A percentile compares a stretch with the other conserved stretches of the same genome.
Evolutionary conservation across 192 early-diverging fungal species (phyloP).

Genomic region (Chytriomyces sp.): DNA sequence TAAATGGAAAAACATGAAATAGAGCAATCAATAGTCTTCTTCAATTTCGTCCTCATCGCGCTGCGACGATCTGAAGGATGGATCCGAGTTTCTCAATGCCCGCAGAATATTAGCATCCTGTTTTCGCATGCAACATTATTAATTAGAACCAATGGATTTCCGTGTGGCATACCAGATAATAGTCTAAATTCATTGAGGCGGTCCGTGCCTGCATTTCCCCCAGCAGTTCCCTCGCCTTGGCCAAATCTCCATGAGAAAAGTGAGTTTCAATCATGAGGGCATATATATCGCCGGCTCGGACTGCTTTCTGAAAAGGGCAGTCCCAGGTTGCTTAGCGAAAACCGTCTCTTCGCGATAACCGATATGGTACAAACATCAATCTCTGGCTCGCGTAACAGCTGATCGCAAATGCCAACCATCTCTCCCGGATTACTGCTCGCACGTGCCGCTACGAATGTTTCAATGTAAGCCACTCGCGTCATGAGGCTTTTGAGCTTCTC

Average conservation of each 20-base stretch:
- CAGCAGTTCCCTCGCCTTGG: conserved; percentile 39
- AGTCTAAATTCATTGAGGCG: conserved; percentile 38
- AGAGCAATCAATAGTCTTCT: conserved; percentile 23
- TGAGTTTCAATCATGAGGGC: conserved; percentile 54
- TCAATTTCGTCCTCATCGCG: conserved; percentile 26
- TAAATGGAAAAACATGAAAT: not conserved
- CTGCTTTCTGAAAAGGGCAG: conserved; percentile 31
- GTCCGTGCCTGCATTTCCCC: conserved; percentile 33
- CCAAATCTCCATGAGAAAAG: conserved; percentile 40
- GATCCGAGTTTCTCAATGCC: conserved; percentile 21
- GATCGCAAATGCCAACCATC: conserved; percentile 47
- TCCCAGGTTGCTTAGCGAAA: not conserved
- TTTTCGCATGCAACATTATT: not conserved
- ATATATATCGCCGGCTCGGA: conserved; percentile 58
- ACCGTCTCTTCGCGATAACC: not conserved
- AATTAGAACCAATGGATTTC: not conserved
- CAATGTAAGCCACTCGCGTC: conserved; percentile 34
- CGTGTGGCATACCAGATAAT: conserved; percentile 27
- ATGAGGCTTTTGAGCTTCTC: conserved; percentile 19
- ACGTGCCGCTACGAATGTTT: conserved; percentile 45
- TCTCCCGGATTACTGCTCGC: conserved; percentile 40
- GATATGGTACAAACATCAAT: conserved; percentile 44
- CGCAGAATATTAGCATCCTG: conserved; percentile 28
- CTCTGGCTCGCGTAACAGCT: conserved; percentile 43
- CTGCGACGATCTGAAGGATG: not conserved